Base-by-base conservation (phyloP, 1,284 basidiomycete genomes). In the Anthracocystis walkeri region DNA sequence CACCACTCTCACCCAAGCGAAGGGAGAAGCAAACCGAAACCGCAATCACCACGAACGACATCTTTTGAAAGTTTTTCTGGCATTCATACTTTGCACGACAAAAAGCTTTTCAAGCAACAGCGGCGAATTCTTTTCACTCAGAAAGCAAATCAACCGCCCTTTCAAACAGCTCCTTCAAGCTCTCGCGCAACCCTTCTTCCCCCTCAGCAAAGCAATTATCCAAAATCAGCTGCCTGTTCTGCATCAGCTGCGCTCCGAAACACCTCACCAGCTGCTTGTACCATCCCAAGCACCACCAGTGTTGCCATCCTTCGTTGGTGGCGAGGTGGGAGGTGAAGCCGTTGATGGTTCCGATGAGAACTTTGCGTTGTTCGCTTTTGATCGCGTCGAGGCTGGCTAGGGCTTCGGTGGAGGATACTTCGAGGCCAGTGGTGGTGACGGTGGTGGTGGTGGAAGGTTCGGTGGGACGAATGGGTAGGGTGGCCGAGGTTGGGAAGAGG, bases 281-380 rank as follows among this genome's bases (percentile, higher is more conserved):
- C 82, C 80, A 84, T 7, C 67, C 73, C 23, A 61, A 42, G 6
- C 76, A 33, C 83, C 83, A 85, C 83, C 83, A 85, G 14, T 58
- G 35, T 20, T 66, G 49, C 82, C 82, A 85, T 7, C 58, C 60
- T 2, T 55, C 31, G 14, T 58, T 45, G 23, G n/a, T n/a, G 25
- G n/a, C 40, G n/a, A 58, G 33, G 40, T 72, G 69, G 14, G 48
- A 18, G 18, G 69, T 78, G 53, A 85, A 78, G 7, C 80, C 77
- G 4, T 29, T 29, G 4, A 80, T 33, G 18, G 75, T 50, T 38
- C 54, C 65, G 31, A 83, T 72, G 18, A 85, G 71, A 14, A 84
- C 84, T 38, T 82, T 82, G 7, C 84, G 66, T 63, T 84, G 84
- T 63, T 85, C 84, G 35, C 52, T 52, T 35, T 66, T 58, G 69